Base-by-base conservation (phyloP, 2,329 filamentous ascomycete genomes). In the Colletotrichum nymphaeae region DNA sequence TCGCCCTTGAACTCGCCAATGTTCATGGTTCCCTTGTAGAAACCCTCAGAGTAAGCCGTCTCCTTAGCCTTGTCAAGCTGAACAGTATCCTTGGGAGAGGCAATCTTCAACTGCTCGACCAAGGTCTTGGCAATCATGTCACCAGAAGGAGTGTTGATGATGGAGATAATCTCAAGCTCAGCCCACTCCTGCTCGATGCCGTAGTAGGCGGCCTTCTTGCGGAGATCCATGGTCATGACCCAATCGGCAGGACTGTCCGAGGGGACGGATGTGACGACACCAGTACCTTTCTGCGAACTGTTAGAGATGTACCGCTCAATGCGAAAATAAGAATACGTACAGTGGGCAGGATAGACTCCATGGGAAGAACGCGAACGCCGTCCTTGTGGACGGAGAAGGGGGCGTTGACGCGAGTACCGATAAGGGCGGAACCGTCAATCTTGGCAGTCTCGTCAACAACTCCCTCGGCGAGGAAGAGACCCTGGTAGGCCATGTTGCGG, bases 181-280 rank as follows among this genome's bases (percentile, higher is more conserved):
- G 94, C 95, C 97, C 97, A 99, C 82, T 98, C 95, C 85, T 97
- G 97, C 86, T 98, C 90, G 81, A 99, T 98, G 64, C 94, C 93
- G 83, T 99, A 98, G 87, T 94, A 98, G 8, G 97, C 96, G 1
- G 96, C 90, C 87, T 99, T 99, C 89, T 98, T 98, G 52, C 91
- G 91, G 73, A 99, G 89, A 76, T 99, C 97, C 58, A 90, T 89
- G 55, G 96, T 89, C 35, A 95, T 99, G 57, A 95, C 95, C 82
- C 93, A 99, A 81, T 99, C 97, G 80, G 99, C 97, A 1, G 97
- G 95, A 70, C 94, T 97, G 85, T 99, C 97, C 2, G 95, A 98
- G 24, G 97, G 97, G 16, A 99, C 97, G 53, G 91, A 98, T 1
- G 95, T 97, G 62, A 99, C 97, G 52, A 99, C 95, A 81, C 95